Evolutionary conservation across 1,139 yeast genomes (phyloP).

Genomic region (Zygosaccharomyces sapae): DNA sequence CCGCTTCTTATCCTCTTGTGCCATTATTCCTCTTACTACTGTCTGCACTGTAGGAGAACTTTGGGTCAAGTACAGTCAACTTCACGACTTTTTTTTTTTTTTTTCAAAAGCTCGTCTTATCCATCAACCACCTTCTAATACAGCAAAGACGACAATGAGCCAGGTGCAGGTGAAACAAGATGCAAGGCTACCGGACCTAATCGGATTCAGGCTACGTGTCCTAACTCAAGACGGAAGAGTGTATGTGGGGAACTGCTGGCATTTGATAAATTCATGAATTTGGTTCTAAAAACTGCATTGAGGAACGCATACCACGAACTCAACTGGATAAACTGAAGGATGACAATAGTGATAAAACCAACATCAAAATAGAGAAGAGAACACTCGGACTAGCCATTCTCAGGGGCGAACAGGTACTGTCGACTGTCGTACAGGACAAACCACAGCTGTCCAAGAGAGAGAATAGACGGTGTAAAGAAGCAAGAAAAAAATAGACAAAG

Average conservation of each 20-base stretch:
- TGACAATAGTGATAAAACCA: constrained; percentile 26
- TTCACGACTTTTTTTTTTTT: too few species aligned
- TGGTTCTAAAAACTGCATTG: constrained; percentile 86
- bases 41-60: neutral
- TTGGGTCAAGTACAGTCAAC: too few species aligned
- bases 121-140: too few species aligned
- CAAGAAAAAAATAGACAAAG: constrained; percentile 27
- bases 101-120: too few species aligned
- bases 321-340: constrained; percentile 43
- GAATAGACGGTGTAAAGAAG: constrained; percentile 27
- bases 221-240: constrained; percentile 71
- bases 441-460: constrained; percentile 49
- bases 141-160: constrained; percentile 12
- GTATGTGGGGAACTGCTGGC: constrained; percentile 79
- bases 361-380: constrained; percentile 49
- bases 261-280: constrained; percentile 83
- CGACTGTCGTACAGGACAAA: constrained; percentile 74
- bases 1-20: constrained; percentile 13
- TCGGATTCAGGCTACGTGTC: constrained; percentile 70
- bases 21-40: constrained; percentile 8
- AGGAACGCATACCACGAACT: constrained; percentile 71
- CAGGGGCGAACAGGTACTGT: constrained; percentile 83
- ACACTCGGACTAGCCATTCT: constrained; percentile 75
- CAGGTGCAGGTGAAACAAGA: constrained; percentile 26
- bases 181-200: constrained; percentile 55